Evolutionary conservation across 169 alveolate genomes (phyloP).

Genomic region (Eimeria falciformis): DNA sequence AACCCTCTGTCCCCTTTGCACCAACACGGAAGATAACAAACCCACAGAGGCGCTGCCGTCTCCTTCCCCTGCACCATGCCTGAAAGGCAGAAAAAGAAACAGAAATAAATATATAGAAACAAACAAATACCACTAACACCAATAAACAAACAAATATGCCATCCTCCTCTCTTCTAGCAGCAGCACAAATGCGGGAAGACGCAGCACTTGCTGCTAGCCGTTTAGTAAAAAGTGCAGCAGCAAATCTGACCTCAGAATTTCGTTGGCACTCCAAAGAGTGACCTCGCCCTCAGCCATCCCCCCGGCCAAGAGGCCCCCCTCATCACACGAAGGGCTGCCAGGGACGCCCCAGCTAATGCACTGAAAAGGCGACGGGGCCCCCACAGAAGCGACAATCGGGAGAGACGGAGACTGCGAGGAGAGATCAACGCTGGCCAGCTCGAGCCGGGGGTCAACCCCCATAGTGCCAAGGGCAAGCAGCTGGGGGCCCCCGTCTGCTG

Average conservation of each 20-base stretch:
- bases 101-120: not conserved
- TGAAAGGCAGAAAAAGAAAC: not conserved
- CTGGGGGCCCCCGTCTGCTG: slow-evolving; percentile 50
- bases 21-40: slow-evolving; percentile 16
- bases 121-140: not conserved
- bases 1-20: slow-evolving; percentile 33
- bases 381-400: slow-evolving; percentile 42
- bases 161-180: too few species aligned
- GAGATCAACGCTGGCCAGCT: slow-evolving; percentile 60
- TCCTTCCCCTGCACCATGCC: not conserved
- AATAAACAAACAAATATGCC: too few species aligned
- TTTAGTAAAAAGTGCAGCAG: not conserved
- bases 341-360: slow-evolving; percentile 70
- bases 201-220: slow-evolving; percentile 13
- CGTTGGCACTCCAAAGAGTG: slow-evolving; percentile 76
- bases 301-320: slow-evolving; percentile 68
- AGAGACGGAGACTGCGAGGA: slow-evolving; percentile 38
- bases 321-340: not conserved
- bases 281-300: slow-evolving; percentile 78
- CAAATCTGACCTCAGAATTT: not conserved
- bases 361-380: slow-evolving; percentile 68
- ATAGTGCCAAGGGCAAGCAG: slow-evolving; percentile 74
- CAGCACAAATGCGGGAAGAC: not conserved
- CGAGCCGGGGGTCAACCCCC: slow-evolving; percentile 77
- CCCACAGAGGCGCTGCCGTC: not conserved